Evolutionary conservation across 2,329 filamentous ascomycete species (phyloP), one percentile per base, ranked within the genome.

Genomic region (Teratosphaeria zuluensis): DNA sequence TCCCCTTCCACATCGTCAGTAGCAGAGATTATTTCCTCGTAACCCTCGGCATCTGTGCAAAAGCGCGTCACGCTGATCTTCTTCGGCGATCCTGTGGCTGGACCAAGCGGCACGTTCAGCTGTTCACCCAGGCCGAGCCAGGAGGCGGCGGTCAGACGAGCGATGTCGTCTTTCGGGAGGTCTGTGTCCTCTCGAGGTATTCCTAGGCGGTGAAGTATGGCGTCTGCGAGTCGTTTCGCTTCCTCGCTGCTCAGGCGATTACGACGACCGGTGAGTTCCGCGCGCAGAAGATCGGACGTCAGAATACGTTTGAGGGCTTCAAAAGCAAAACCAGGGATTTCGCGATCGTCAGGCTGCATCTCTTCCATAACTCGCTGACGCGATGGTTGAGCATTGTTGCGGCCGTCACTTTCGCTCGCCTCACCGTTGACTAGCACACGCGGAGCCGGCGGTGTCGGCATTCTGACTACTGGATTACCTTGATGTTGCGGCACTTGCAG

Each of bases 401-500:
- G 58, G n/a, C 61, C 35, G 21, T 64, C 64, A 32, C 56, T 61
- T 28, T 68, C 65, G 21, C 65, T 64, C 61, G 66, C 61, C 65
- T 79, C 75, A 54, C 80, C 81, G 54, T 82, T 83, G 24, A 83
- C 76, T 7, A 82, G 74, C 1, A 82, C 72, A 9, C 79, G 77
- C 0, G 81, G 81, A 1, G 75, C 73, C 7, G 80, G 80, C 14
- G 81, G 81, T 8, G 85, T 88, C 28, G 85, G 84, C 14, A 88
- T 75, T 59, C 84, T 77, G 42, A 48, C 42, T 0, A 88, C 83
- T 2, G 81, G 78, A 0, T 84, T 84, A 0, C 83, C 78, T 19
- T 79, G 75, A 59, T 85, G 79, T 63, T 84, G 78, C 7, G 85
- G 84, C 0, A 87, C 84, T 65, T 87, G 84, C 0, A 87, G 73